Conservation (phyloP, 2,329 filamentous ascomycete species). For the Elsinoe ampelina region DNA sequence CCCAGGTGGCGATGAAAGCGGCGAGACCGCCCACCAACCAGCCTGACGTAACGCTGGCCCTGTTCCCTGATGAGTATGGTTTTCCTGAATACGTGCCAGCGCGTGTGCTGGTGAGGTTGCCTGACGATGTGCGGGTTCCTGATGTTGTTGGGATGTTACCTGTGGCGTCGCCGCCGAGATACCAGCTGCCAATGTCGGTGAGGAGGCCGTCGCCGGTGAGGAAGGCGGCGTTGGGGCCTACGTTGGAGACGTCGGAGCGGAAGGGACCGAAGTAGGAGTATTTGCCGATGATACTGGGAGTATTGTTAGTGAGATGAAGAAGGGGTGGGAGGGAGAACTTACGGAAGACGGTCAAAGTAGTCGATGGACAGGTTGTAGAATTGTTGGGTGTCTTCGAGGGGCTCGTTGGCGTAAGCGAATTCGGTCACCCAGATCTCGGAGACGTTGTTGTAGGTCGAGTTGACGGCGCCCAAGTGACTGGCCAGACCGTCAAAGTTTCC, state of each 20-base stretch:
- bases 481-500: slow-evolving; percentile 61
- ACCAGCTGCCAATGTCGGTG: slow-evolving; percentile 69
- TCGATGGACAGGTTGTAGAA: slow-evolving; percentile 60
- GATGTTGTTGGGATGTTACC: slow-evolving; percentile 26
- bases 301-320: background rate
- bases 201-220: slow-evolving; percentile 57
- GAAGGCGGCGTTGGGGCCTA: slow-evolving; percentile 61
- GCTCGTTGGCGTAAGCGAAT: slow-evolving; percentile 52
- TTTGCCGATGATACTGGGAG: slow-evolving; percentile 45
- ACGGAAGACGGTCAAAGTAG: slow-evolving; percentile 56
- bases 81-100: slow-evolving; percentile 13
- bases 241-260: slow-evolving; percentile 58
- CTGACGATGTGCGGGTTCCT: slow-evolving; percentile 4
- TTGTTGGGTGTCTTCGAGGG: slow-evolving; percentile 47
- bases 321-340: slow-evolving; percentile 21
- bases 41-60: slow-evolving; percentile 10
- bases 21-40: slow-evolving; percentile 5
- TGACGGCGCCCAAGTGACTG: slow-evolving; percentile 54
- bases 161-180: slow-evolving; percentile 49
- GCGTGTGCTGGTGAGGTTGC: slow-evolving; percentile 13
- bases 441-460: slow-evolving; percentile 39
- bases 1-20: background rate
- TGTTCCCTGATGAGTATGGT: slow-evolving; percentile 14
- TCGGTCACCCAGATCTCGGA: slow-evolving; percentile 67
- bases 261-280: slow-evolving; percentile 75